These are phyloP conservation scores for Zoysia matrella DNA, from an alignment of 202 grass and related monocot species.

Conservation along the genomic window DNA sequence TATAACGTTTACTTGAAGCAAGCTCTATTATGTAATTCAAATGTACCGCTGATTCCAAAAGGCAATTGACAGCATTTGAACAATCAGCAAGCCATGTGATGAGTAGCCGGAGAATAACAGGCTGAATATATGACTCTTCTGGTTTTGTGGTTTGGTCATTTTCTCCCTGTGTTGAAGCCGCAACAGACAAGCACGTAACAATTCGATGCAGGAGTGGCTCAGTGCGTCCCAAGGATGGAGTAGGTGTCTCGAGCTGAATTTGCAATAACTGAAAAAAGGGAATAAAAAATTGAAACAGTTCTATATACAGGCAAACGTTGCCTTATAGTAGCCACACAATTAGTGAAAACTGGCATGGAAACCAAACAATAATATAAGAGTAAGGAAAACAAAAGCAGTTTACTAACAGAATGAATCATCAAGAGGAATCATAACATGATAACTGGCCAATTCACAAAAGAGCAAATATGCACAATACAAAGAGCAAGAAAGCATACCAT, in stretches of 20 bases:
- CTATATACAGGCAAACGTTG: background rate
- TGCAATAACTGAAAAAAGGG: slow-evolving; percentile 63
- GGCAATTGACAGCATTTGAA: slow-evolving; percentile 82
- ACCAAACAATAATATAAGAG: background rate
- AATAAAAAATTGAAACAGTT: slow-evolving; percentile 11
- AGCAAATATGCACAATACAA: background rate
- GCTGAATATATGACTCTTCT: slow-evolving; percentile 68
- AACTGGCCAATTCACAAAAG: slow-evolving; percentile 15
- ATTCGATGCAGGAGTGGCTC: slow-evolving; percentile 84
- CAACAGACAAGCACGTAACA: slow-evolving; percentile 77
- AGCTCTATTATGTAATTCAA: slow-evolving; percentile 88
- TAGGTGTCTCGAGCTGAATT: slow-evolving; percentile 78
- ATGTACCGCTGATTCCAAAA: slow-evolving; percentile 78
- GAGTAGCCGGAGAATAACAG: slow-evolving; percentile 82
- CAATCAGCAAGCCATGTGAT: slow-evolving; percentile 85
- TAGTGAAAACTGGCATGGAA: slow-evolving; percentile 16
- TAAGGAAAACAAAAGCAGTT: background rate
- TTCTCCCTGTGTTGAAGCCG: slow-evolving; percentile 68
- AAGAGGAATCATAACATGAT: slow-evolving; percentile 31
- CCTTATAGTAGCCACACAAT: background rate
- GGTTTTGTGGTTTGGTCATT: slow-evolving; percentile 54
- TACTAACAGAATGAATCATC: background rate
- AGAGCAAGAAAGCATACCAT: slow-evolving; percentile 25
- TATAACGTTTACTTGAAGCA: slow-evolving; percentile 67
- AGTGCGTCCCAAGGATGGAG: slow-evolving; percentile 71